Evolutionary conservation across 1,284 basidiomycete genomes (phyloP), one percentile per base, ranked within the genome.

Genomic region (Ceratobasidium papillatum): DNA sequence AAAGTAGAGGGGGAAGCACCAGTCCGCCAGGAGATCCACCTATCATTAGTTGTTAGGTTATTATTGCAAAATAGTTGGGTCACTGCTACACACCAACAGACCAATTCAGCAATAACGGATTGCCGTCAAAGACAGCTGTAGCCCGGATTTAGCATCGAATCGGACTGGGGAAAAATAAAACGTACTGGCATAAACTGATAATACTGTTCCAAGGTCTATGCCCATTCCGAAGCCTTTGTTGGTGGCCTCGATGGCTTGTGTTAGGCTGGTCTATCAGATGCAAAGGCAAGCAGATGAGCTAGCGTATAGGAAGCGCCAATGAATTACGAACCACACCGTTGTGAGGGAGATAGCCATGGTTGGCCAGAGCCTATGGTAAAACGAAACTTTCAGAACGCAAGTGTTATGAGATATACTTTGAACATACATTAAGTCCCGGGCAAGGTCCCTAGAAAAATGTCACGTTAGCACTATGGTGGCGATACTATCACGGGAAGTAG

Each of bases 141-240:
- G 27, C 8, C 32, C 32, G 51, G 36, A 8, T 2, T 30, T 25
- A 65, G 27, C 9, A 65, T 66, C 32, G 27, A 19, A 7, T 17
- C 45, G 22, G 9, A 34, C 3, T 1, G 27, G 11, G 9, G 17
- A 8, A 38, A 49, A 38, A 27, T 8, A 49, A 32, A 14, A 17
- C 47, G 9, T 7, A 51, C 43, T 51, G 32, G 63, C 9, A 32
- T 65, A 65, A 1, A 49, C 38, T 5, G 52, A 41, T 9, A 59
- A 27, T 2, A 47, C 17, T 17, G 54, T 59, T n/a, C 3, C 54
- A 5, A 49, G 25, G 22, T 71, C 66, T 30, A 47, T 3, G 2
- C 54, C 65, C 52, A 71, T 41, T 7, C 66, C 66, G 41, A 71
- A 71, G 7, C 58, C 54, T 30, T 58, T 45, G 52, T 71, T 58